A percentile compares a stretch with the other conserved stretches of the same genome.
These are phyloP conservation scores for Cutaneotrichosporon cutaneum DNA, from an alignment of 1,284 basidiomycete species.

Conservation along the genomic window DNA sequence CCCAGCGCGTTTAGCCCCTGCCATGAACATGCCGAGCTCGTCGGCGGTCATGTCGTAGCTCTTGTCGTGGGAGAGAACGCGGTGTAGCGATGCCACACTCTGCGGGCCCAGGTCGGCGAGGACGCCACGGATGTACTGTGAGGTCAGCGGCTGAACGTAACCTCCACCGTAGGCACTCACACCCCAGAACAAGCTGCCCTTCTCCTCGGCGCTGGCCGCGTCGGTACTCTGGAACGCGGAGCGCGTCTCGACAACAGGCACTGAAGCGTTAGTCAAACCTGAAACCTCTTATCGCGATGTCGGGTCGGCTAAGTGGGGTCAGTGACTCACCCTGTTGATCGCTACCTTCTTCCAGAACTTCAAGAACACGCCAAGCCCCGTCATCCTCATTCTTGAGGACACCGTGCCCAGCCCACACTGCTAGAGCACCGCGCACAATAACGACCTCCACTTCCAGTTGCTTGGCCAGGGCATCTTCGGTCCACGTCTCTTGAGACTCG, in stretches of 20 bases:
- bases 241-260: background rate
- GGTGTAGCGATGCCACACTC: constrained; percentile 72
- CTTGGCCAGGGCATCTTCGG: constrained; percentile 59
- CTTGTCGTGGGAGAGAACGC: constrained; percentile 73
- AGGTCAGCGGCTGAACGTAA: background rate
- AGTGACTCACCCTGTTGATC: constrained; percentile 35
- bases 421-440: constrained; percentile 67
- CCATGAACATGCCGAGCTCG: constrained; percentile 72
- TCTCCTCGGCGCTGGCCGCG: constrained; percentile 2
- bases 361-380: constrained; percentile 17
- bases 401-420: constrained; percentile 78
- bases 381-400: constrained; percentile 57
- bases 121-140: constrained; percentile 59
- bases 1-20: constrained; percentile 71
- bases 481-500: constrained; percentile 61
- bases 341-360: constrained; percentile 12
- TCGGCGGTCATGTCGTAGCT: constrained; percentile 73
- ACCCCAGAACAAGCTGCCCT: constrained; percentile 68
- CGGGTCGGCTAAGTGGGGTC: background rate
- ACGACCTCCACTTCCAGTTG: constrained; percentile 66
- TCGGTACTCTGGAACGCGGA: constrained; percentile 11
- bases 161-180: too few species aligned
- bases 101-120: constrained; percentile 75
- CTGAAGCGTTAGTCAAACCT: background rate
- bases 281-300: background rate